Base-by-base conservation (phyloP, 2,329 filamentous ascomycete species). In the Penicillium expansum region DNA sequence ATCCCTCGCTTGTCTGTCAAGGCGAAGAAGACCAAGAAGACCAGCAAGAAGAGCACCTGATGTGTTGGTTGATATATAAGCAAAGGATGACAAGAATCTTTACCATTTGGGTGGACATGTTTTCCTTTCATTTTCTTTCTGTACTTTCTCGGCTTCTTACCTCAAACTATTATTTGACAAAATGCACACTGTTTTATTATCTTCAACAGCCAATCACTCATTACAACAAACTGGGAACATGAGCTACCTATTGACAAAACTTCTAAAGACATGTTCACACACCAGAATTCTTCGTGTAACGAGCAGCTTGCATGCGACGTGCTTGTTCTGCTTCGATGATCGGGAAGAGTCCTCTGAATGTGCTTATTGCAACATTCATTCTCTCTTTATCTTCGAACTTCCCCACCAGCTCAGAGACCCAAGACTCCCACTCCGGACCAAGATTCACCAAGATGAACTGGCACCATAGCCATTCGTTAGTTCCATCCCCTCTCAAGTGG, bases 1-100 rank as follows among this genome's bases (percentile, higher is more conserved):
- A 74, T 97, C 50, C 94, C 94, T 33, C 69, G 74, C 48, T 64
- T 71, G 29, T 73, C 73, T 33, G 67, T 69, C 20, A 64, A 74
- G 59, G 67, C 73, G 24, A 70, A 62, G 59, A 68, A 68, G 47
- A 49, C 59, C 55, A 69, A 66, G 57, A 51, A 52, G 22, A 50
- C 49, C 32, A 52, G 39, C 50, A 63, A 68, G 57, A 68, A 67
- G 62, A 58, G 49, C 43, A 55, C 65, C 51, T 50, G 57, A 43
- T 38, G 44, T 30, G 39, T 44, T n/a, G 35, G 29, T 22, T 47
- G n/a, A 33, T 41, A 30, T 29, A 35, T n/a, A 33, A 33, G 13
- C 30, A 39, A 22, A 39, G 10, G 11, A 32, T 30, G 29, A 20
- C 11, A 38, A 16, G 24, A n/a, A 27, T 29, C 35, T 42, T 18